phyloP scores from a whole-genome alignment of 306 rosid genomes.

The Crotalaria pallida region DNA sequence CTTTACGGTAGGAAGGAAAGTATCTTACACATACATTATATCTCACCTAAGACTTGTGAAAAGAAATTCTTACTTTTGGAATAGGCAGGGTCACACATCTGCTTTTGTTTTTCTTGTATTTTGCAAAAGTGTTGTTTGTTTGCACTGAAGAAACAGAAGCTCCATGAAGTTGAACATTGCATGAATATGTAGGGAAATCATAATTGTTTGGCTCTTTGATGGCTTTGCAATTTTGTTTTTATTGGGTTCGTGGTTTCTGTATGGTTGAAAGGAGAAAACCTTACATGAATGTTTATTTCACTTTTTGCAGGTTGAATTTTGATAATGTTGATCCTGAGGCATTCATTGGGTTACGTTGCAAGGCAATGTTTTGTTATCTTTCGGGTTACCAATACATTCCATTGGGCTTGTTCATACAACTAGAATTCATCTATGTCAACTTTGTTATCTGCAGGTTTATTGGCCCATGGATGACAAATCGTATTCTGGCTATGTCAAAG shows the following conservation, averaged over 20 bases:
- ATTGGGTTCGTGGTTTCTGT: not conserved
- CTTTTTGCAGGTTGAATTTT: constrained; percentile 61
- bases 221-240: not conserved
- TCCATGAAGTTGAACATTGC: not conserved
- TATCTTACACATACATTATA: not conserved
- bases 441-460: constrained; percentile 59
- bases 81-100: not conserved
- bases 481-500: constrained; percentile 58
- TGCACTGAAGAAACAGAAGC: not conserved
- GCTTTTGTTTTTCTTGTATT: not conserved
- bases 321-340: constrained; percentile 61
- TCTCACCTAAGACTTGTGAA: not conserved
- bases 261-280: not conserved
- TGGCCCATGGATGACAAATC: constrained; percentile 93
- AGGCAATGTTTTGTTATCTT: constrained; percentile 53
- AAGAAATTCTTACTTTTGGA: not conserved
- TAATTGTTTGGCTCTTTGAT: not conserved
- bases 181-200: not conserved
- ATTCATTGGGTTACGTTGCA: constrained; percentile 83
- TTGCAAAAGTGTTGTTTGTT: not conserved
- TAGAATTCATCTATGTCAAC: not conserved
- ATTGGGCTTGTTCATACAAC: constrained; percentile 16
- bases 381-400: not conserved
- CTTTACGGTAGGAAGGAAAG: not conserved
- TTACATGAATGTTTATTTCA: constrained; percentile 21